These are phyloP conservation scores for Jimgerdemannia lactiflua DNA, from an alignment of 192 early-diverging fungal genomes.

Conservation along the genomic window DNA sequence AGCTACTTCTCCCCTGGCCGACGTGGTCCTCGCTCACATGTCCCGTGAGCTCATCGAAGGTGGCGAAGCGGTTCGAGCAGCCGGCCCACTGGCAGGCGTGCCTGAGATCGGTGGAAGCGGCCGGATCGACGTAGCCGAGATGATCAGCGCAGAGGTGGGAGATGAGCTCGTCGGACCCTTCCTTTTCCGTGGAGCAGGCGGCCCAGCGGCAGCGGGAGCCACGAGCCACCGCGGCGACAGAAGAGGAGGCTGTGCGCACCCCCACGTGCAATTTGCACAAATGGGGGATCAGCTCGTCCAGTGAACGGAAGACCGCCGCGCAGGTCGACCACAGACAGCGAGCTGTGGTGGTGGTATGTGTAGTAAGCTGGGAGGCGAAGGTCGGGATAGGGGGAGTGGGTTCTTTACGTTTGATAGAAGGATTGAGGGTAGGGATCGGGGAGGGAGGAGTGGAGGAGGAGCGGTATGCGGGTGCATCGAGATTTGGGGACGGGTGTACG, in stretches of 20 bases:
- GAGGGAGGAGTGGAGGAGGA: neutral
- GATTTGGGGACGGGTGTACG: neutral
- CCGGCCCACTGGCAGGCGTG: constrained; percentile 75
- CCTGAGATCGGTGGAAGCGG: constrained; percentile 27
- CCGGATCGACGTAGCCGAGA: constrained; percentile 9
- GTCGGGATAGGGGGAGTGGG: neutral
- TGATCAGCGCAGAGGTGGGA: constrained; percentile 62
- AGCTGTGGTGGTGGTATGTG: constrained; percentile 11
- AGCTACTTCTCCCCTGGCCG: constrained; percentile 53
- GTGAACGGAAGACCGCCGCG: constrained; percentile 42
- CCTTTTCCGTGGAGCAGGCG: constrained; percentile 48
- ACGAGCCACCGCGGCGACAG: constrained; percentile 21
- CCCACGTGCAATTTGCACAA: constrained; percentile 43
- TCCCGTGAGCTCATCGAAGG: constrained; percentile 59
- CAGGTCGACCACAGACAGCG: constrained; percentile 49
- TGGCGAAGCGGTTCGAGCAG: constrained; percentile 56
- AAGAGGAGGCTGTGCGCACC: too few species aligned
- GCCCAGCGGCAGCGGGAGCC: constrained; percentile 57
- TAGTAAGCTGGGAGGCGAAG: too few species aligned
- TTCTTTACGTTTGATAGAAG: neutral
- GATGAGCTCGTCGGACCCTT: constrained; percentile 51
- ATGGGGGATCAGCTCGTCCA: constrained; percentile 50
- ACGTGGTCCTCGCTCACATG: constrained; percentile 67
- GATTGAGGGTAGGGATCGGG: neutral
- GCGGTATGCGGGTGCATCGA: neutral